Evolutionary conservation across 1,284 basidiomycete genomes (phyloP), one percentile per base, ranked within the genome.

Genomic region (Apiotrichum porosum): DNA sequence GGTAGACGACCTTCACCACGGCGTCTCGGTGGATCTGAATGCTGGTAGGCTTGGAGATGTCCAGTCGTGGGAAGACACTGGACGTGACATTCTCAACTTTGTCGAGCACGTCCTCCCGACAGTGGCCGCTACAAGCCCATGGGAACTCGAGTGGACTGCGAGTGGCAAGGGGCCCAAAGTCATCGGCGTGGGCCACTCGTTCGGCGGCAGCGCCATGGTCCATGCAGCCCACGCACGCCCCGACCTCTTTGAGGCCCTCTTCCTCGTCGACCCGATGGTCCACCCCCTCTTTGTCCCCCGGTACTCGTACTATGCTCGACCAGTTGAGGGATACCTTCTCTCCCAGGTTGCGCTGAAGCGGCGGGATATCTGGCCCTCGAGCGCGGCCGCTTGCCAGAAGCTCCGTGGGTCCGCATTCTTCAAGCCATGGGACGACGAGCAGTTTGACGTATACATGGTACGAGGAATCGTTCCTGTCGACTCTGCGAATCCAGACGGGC

Each of bases 111-210:
- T 10, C 56, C 66, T 23, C 81, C 85, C 4, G 15, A 21, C 39
- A 17, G 23, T 46, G 9, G 30, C 37, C 23, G 41, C 35, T 0
- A 9, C 22, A 9, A 26, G 37, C 17, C 39, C 24, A 21, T 55
- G 39, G 48, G 78, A 81, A 3, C 55, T 44, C 2, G 21, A 32
- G 69, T 19, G 78, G 82, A 15, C 78, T 62, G 12, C 62, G 88
- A 4, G 72, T 32, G 17, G 9, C 17, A 28, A 21, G 19, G 14
- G 21, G 22, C 17, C 24, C 17, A 52, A 53, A 23, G 56, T 69
- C 23, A 52, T 91, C 19, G 81, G 77, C 1, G 69, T 90, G 3
- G 90, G 88, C 0, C 89, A 95, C 66, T 92, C 88, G 0, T 83
- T 86, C 50, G 86, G 88, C 22, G 88, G 85, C 2, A 83, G 81